Evolutionary conservation across 2,329 filamentous ascomycete genomes (phyloP).

Genomic region (Trichoderma aggressivum): DNA sequence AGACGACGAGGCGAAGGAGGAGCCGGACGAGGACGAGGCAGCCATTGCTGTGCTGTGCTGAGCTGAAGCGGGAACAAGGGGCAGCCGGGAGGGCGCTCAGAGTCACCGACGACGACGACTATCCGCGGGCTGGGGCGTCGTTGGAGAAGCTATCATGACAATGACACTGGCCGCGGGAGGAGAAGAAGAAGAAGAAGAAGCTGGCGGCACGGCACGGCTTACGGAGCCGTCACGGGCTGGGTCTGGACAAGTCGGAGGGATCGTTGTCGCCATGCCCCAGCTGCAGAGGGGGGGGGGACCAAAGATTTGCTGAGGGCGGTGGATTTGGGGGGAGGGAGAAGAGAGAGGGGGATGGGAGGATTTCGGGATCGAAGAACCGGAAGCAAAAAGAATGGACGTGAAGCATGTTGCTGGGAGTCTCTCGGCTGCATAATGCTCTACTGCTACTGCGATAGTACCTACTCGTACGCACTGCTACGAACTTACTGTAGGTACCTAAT

Average conservation of each 20-base stretch:
- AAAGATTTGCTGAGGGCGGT: not conserved
- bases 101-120: constrained; percentile 8
- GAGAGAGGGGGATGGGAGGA: not conserved
- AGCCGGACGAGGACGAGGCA: constrained; percentile 45
- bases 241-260: not conserved
- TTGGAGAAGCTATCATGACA: constrained; percentile 18
- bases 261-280: constrained; percentile 7
- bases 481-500: too few species aligned
- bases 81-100: not conserved
- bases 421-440: not conserved
- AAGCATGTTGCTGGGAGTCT: not conserved
- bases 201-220: not conserved
- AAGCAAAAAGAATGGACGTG: not conserved
- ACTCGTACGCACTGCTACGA: not conserved
- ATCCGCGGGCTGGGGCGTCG: not conserved
- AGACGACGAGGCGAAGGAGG: constrained; percentile 47
- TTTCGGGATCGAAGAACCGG: not conserved
- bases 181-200: not conserved
- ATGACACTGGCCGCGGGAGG: constrained; percentile 20
- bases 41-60: constrained; percentile 30
- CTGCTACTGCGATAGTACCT: not conserved
- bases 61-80: constrained; percentile 20
- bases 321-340: not conserved
- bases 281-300: not conserved
- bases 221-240: constrained; percentile 9